Evolutionary conservation across 2,329 filamentous ascomycete species (phyloP), one percentile per base, ranked within the genome.

Genomic region (Truncatella angustata): DNA sequence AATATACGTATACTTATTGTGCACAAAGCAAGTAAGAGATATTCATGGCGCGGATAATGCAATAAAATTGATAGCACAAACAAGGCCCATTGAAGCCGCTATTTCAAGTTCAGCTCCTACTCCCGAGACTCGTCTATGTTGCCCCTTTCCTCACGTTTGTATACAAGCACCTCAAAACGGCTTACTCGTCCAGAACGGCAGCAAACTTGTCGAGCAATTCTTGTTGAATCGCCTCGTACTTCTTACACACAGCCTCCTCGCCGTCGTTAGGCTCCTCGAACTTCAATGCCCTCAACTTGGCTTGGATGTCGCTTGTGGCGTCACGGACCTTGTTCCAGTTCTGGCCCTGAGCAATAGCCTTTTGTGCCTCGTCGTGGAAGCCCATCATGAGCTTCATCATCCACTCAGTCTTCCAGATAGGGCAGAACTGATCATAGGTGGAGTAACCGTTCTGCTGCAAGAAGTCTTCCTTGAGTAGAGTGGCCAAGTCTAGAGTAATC

Each of bases 321-420:
- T 99, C 94, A 61, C 93, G 86, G 51, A 99, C 88, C 82, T 96
- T 97, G 68, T 79, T 77, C 94, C 94, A 99, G 73, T 78, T 87
- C 73, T 93, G 88, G 55, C 94, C 94, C 72, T 96, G 91, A 5
- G 88, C 81, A 67, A 99, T 83, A 5, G 91, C 91, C 83, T 97
- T 97, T 72, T 97, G 93, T 21, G 91, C 87, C 78, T 99, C 94
- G 66, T 99, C 95, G 70, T 97, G 91, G 83, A 93, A 99, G 53
- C 87, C 90, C 80, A 99, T 90, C 86, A 99, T 97, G 58, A 91
- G 88, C 83, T 96, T 97, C 94, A 99, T 99, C 94, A 99, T 97
- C 87, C 94, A 99, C 72, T 96, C 89, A 0, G 94, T 99, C 87
- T 99, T 99, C 94, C 94, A 99, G 66, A 99, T 83, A 46, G 94